A percentile compares a stretch with the other conserved stretches of the same genome.
Evolutionary conservation across 164 flowering plant genomes (phyloP).

Genomic region (Nymphaea colorata): DNA sequence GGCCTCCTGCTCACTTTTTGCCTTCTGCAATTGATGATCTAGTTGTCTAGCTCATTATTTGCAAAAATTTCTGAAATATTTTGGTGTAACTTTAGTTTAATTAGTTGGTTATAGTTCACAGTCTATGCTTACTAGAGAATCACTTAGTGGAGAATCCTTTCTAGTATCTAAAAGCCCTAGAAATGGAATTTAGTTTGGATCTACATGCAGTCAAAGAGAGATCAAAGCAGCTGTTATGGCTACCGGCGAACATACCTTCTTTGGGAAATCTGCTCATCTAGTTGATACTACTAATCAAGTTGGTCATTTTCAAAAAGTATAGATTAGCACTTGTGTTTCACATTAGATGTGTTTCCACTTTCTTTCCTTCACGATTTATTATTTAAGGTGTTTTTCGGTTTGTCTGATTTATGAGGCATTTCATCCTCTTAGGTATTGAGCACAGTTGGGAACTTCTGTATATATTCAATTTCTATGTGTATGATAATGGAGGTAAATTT

Average conservation of each 20-base stretch:
- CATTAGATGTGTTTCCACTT: background rate
- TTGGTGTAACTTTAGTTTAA: background rate
- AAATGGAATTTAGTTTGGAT: constrained; percentile 69
- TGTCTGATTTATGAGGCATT: background rate
- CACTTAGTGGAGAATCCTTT: constrained; percentile 73
- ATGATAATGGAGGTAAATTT: constrained; percentile 54
- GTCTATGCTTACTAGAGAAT: constrained; percentile 84
- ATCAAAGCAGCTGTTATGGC: constrained; percentile 80
- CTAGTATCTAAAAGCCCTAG: constrained; percentile 73
- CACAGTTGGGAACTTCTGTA: constrained; percentile 74
- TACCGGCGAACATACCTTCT: constrained; percentile 75
- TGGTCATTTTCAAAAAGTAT: constrained; percentile 77
- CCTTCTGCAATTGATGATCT: no score
- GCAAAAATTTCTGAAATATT: background rate
- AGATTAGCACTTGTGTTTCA: no score
- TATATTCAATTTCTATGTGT: constrained; percentile 60
- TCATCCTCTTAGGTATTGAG: constrained; percentile 44
- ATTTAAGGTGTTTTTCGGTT: background rate
- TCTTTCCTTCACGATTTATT: background rate
- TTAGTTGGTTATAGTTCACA: constrained; percentile 12
- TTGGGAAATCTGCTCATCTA: constrained; percentile 84
- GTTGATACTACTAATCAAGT: constrained; percentile 64
- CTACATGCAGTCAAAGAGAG: constrained; percentile 82
- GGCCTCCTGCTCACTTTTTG: no score
- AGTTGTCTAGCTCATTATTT: constrained; percentile 14